Conservation (phyloP, 1,284 basidiomycete species). For the Rhodotorula sp. region DNA sequence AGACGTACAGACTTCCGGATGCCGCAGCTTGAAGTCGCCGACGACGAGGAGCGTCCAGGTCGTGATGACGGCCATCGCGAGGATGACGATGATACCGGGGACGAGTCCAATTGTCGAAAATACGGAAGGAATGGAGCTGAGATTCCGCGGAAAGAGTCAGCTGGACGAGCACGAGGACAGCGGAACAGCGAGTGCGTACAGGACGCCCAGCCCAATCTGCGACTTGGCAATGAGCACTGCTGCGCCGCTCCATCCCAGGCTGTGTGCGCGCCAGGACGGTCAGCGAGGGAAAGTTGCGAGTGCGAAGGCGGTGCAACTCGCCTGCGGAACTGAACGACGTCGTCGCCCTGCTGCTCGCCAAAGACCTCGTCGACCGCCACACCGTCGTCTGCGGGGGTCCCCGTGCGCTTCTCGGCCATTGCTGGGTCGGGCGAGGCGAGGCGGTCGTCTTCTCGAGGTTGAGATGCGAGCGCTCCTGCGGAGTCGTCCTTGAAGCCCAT, state of each 20-base stretch:
- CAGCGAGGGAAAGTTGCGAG: neutral
- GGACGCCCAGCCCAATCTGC: conserved; percentile 17
- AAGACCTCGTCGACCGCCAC: conserved; percentile 14
- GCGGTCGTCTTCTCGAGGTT: too few relatives aligned
- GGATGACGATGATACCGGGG: conserved; percentile 12
- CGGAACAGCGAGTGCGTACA: neutral
- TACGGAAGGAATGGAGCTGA: conserved; percentile 7
- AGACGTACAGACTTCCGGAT: conserved; percentile 5
- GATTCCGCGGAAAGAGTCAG: too few relatives aligned
- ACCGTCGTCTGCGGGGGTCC: neutral
- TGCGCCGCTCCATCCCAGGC: conserved; percentile 8
- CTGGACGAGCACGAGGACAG: neutral
- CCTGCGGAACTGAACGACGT: conserved; percentile 22
- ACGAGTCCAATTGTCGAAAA: conserved; percentile 8
- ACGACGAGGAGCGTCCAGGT: neutral
- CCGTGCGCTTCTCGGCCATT: too few relatives aligned
- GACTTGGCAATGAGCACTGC: conserved; percentile 3
- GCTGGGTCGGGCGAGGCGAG: too few relatives aligned
- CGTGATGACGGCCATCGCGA: conserved; percentile 2
- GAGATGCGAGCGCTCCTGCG: too few relatives aligned
- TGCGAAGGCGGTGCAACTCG: too few relatives aligned
- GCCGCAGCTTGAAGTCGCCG: conserved; percentile 11
- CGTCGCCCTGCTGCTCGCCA: conserved; percentile 6
- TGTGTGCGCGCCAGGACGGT: neutral
- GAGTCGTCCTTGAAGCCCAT: too few relatives aligned